phyloP scores from a whole-genome alignment of 140 eudicot genomes.

The Flaveria floridana region DNA sequence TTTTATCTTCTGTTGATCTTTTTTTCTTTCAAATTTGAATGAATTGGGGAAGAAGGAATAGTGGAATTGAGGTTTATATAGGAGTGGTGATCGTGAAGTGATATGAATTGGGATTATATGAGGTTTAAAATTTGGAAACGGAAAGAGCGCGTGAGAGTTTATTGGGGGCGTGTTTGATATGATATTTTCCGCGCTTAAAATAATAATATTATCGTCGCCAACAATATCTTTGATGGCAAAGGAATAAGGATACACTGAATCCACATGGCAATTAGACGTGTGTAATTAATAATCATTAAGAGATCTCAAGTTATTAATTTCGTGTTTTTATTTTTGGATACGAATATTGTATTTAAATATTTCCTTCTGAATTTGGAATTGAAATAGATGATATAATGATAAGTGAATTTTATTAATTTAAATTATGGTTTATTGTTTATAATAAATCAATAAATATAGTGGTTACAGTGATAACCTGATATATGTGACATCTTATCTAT shows the following conservation, averaged over 20 bases:
- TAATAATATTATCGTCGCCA: not conserved
- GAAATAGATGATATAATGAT: no score
- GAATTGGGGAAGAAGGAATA: slow-evolving; percentile 11
- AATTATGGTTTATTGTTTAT: no score
- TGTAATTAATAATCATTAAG: slow-evolving; percentile 5
- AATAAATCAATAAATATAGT: no score
- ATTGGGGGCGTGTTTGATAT: slow-evolving; percentile 38
- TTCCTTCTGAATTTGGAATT: no score
- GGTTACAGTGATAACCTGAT: no score
- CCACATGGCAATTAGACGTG: not conserved
- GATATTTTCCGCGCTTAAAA: slow-evolving; percentile 9
- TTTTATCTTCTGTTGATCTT: not conserved
- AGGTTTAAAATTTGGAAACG: slow-evolving; percentile 23
- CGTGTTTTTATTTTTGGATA: not conserved
- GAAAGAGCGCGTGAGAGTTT: slow-evolving; percentile 58
- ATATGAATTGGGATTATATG: not conserved
- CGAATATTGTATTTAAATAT: not conserved
- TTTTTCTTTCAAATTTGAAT: not conserved
- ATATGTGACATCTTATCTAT: no score
- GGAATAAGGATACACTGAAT: slow-evolving; percentile 1
- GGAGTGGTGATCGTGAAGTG: not conserved
- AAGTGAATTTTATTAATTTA: no score
- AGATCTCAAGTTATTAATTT: not conserved
- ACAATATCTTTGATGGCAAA: slow-evolving; percentile 4
- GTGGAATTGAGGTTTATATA: slow-evolving; percentile 19